Evolutionary conservation across 164 flowering plant species (phyloP).

Genomic region (Piper betle): DNA sequence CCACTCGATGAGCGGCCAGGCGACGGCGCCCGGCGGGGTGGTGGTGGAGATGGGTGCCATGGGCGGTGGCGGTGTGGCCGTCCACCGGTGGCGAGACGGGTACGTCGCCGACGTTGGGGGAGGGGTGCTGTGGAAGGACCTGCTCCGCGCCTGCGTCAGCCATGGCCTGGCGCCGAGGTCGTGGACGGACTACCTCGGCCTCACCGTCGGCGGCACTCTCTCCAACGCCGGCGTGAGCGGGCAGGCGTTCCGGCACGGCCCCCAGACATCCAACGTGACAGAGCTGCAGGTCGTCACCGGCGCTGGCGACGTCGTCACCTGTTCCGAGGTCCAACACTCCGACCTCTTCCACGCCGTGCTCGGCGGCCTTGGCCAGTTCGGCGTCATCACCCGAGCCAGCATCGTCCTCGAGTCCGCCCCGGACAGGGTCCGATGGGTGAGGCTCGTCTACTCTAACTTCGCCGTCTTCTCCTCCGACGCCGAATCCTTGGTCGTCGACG

Average conservation of each 20-base stretch:
- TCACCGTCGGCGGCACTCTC: constrained; percentile 87
- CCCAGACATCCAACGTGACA: constrained; percentile 61
- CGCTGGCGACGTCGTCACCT: constrained; percentile 39
- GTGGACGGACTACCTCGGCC: constrained; percentile 79
- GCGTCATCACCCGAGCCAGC: constrained; percentile 71
- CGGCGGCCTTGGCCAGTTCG: constrained; percentile 93
- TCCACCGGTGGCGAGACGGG: not conserved
- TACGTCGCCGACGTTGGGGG: constrained; percentile 47
- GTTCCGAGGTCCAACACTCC: constrained; percentile 36
- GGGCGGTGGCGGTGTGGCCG: not conserved
- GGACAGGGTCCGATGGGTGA: constrained; percentile 59
- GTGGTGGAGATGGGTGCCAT: constrained; percentile 62
- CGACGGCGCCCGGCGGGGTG: constrained; percentile 59
- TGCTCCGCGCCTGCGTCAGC: constrained; percentile 30
- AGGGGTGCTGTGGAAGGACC: constrained; percentile 83
- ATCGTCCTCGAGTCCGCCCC: constrained; percentile 56
- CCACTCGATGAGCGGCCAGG: constrained; percentile 91
- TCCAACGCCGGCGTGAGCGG: constrained; percentile 92
- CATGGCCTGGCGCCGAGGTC: constrained; percentile 63
- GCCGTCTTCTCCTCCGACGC: constrained; percentile 51
- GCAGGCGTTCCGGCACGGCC: constrained; percentile 74
- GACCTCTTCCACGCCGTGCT: constrained; percentile 56
- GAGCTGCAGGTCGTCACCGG: constrained; percentile 92
- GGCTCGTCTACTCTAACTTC: constrained; percentile 66
- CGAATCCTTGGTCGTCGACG: constrained; percentile 42